Evolutionary conservation across 495 filamentous ascomycete species (phyloP).

Genomic region (Penicillium lividum): DNA sequence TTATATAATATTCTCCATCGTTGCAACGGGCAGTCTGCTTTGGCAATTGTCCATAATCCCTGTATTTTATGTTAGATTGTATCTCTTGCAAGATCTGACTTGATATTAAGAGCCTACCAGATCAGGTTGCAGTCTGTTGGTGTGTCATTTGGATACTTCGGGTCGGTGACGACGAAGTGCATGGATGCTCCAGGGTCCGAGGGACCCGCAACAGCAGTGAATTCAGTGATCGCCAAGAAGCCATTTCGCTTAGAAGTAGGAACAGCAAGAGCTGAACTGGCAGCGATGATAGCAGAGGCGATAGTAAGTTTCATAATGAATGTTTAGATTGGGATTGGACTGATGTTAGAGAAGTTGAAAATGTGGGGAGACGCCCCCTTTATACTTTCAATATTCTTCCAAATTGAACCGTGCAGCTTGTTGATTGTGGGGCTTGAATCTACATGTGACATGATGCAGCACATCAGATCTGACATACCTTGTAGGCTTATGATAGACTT

Average conservation of each 20-base stretch:
- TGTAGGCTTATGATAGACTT: not conserved
- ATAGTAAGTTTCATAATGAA: constrained; percentile 27
- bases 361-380: not conserved
- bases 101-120: constrained; percentile 19
- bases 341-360: not conserved
- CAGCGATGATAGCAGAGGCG: constrained; percentile 18
- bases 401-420: not conserved
- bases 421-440: not conserved
- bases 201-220: constrained; percentile 10
- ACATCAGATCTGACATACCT: not conserved
- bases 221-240: constrained; percentile 23
- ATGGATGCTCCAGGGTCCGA: constrained; percentile 16
- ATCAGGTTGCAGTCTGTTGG: constrained; percentile 30
- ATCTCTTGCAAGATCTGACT: too few species aligned
- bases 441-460: not conserved
- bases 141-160: constrained; percentile 31
- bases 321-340: not conserved
- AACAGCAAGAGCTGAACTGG: constrained; percentile 22
- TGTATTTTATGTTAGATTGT: not conserved
- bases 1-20: constrained; percentile 29
- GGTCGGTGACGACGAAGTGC: constrained; percentile 26
- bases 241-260: constrained; percentile 15
- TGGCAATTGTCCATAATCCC: constrained; percentile 21
- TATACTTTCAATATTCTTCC: not conserved
- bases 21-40: constrained; percentile 25